These are phyloP conservation scores for Saururus chinensis DNA, from an alignment of 164 flowering plant genomes.

Conservation along the genomic window DNA sequence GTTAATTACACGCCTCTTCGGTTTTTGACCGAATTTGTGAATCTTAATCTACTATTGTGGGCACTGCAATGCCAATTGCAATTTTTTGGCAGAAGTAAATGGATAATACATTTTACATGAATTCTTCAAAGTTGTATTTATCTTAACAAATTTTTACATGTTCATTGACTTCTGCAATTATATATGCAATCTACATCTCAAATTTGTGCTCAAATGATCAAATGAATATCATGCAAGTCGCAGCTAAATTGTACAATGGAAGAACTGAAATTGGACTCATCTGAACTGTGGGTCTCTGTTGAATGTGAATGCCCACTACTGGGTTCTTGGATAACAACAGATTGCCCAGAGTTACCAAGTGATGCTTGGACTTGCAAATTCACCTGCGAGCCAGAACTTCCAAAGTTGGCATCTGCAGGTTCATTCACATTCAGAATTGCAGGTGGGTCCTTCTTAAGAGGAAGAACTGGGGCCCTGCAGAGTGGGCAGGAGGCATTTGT, in stretches of 20 bases:
- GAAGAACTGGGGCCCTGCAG: constrained; percentile 35
- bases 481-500: constrained; percentile 76
- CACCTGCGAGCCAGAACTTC: not conserved
- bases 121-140: too few relatives aligned
- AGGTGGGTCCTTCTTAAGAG: constrained; percentile 2
- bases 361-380: not conserved
- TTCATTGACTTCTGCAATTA: too few relatives aligned
- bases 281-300: not conserved
- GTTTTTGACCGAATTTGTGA: not conserved
- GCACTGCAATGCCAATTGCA: too few relatives aligned
- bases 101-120: too few relatives aligned
- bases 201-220: not conserved
- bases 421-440: not conserved
- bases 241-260: not conserved
- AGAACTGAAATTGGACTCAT: not conserved
- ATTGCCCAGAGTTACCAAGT: not conserved
- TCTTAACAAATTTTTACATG: too few relatives aligned
- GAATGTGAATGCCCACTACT: not conserved
- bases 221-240: not conserved
- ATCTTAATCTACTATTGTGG: not conserved
- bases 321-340: not conserved
- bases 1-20: not conserved
- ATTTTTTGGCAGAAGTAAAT: too few relatives aligned
- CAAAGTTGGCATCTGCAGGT: not conserved
- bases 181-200: too few relatives aligned